Evolutionary conservation across 2,329 filamentous ascomycete genomes (phyloP).

Genomic region (Aspergillus novofumigatus): DNA sequence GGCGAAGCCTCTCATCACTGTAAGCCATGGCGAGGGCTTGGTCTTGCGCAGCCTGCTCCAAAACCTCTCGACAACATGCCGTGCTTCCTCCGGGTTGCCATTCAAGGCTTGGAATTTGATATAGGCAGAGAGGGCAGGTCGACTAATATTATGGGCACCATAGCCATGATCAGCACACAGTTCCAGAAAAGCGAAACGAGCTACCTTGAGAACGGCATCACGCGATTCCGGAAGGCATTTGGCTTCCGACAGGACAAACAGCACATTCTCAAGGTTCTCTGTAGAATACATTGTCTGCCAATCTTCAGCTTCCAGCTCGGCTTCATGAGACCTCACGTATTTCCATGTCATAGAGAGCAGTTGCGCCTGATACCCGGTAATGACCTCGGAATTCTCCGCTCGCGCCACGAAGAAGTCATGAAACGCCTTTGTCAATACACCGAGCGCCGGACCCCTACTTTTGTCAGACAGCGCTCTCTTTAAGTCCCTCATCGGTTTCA

Average conservation of each 20-base stretch:
- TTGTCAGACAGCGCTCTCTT: conserved; percentile 59
- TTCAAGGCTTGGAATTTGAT: conserved; percentile 52
- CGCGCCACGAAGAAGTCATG: conserved; percentile 59
- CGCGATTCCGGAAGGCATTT: conserved; percentile 34
- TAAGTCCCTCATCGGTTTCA: conserved; percentile 67
- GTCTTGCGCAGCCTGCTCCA: conserved; percentile 31
- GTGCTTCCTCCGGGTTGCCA: conserved; percentile 53
- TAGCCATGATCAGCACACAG: conserved; percentile 40
- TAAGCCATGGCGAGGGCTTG: conserved; percentile 41
- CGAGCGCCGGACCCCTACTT: conserved; percentile 59
- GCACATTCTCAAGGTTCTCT: conserved; percentile 37
- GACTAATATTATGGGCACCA: conserved; percentile 34
- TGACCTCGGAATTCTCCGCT: conserved; percentile 46
- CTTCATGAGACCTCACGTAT: conserved; percentile 49
- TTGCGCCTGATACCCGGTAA: conserved; percentile 63
- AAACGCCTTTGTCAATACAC: conserved; percentile 64
- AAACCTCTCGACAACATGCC: conserved; percentile 42
- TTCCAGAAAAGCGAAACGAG: conserved; percentile 34
- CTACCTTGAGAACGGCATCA: conserved; percentile 36
- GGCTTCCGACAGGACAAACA: conserved; percentile 36
- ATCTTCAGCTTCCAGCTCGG: conserved; percentile 27
- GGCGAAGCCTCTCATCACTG: conserved; percentile 59
- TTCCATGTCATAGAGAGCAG: conserved; percentile 57
- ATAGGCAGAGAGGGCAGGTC: conserved; percentile 42
- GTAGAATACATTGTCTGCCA: conserved; percentile 36